Base-by-base conservation (phyloP, 169 alveolate species). In the Plasmodium fragile region DNA sequence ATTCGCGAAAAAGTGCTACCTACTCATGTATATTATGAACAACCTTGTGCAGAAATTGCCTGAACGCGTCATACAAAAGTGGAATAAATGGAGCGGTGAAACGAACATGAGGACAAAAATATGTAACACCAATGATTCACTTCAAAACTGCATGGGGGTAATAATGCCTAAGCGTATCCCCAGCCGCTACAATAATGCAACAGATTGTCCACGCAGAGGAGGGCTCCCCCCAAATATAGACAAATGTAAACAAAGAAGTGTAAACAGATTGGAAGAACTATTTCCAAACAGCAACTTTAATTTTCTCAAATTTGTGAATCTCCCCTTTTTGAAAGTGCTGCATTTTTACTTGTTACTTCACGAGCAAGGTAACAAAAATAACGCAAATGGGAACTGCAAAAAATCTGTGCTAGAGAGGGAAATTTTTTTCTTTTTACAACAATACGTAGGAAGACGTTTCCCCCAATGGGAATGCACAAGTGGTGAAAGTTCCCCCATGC, bases 391-490 rank as follows among this genome's bases (percentile, higher is more conserved):
- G 25, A 79, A 79, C 55, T n/a, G 11, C 25, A 79, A 91, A 91
- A 91, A 41, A 71, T 91, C 94, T 6, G 32, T 13, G 39, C 73
- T 91, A 30, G 94, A 91, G 73, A 91, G 73, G n/a, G 84, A 91
- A 32, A 69, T 91, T 25, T 81, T 91, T 91, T 71, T n/a, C 55
- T 28, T 28, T 18, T 43, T 81, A 80, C 83, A 91, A 30, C 72
- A 81, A 36, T 52, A 81, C 28, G 18, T 81, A 28, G n/a, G 53
- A 80, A 91, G 82, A 25, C 52, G 34, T 7, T 28, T 52, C 34
- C 77, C 92, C 13, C 52, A 73, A 11, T 75, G 39, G 77, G 80
- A 52, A 34, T 85, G 82, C 45, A 43, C 34, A 34, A 25, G 25
- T 49, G 69, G 3, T 55, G 32, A 5, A 3, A 11, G 13, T 25